Conservation (phyloP, 164 flowering plant genomes). For the Brasenia schreberi region DNA sequence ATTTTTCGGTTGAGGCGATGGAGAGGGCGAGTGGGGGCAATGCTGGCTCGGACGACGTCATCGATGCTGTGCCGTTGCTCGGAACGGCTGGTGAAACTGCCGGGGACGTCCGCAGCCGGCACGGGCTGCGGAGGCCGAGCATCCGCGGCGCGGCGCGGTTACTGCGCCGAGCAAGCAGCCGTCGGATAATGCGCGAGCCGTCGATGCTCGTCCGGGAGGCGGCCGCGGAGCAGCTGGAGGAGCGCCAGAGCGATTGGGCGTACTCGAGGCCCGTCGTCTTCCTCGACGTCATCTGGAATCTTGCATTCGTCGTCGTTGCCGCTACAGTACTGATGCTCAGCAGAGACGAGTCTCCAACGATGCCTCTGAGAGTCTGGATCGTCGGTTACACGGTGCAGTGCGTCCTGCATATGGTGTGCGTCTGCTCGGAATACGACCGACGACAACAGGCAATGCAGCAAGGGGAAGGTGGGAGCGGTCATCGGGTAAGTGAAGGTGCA, state of each 20-base stretch:
- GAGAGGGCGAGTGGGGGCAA: neutral
- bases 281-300: conserved; percentile 41
- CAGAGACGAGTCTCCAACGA: conserved; percentile 20
- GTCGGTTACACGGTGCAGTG: conserved; percentile 42
- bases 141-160: conserved; percentile 38
- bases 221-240: conserved; percentile 53
- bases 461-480: conserved; percentile 2
- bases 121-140: conserved; percentile 32
- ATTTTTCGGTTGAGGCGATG: neutral
- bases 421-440: conserved; percentile 28
- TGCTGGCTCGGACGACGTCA: conserved; percentile 2
- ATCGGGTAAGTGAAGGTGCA: conserved; percentile 2
- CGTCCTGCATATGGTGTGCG: conserved; percentile 34
- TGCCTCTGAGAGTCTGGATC: conserved; percentile 47
- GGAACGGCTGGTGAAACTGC: conserved; percentile 6
- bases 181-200: conserved; percentile 44
- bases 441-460: conserved; percentile 8
- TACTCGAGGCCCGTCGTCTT: conserved; percentile 46
- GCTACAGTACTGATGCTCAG: conserved; percentile 21
- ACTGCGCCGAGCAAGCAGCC: conserved; percentile 34
- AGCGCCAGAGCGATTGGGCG: conserved; percentile 50
- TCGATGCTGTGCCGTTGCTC: conserved; percentile 40
- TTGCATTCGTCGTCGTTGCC: conserved; percentile 30
- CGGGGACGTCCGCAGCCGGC: conserved; percentile 20
- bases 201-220: conserved; percentile 44